These are phyloP conservation scores for Iberis pinnata DNA, from an alignment of 345 rosid species.

Conservation along the genomic window DNA sequence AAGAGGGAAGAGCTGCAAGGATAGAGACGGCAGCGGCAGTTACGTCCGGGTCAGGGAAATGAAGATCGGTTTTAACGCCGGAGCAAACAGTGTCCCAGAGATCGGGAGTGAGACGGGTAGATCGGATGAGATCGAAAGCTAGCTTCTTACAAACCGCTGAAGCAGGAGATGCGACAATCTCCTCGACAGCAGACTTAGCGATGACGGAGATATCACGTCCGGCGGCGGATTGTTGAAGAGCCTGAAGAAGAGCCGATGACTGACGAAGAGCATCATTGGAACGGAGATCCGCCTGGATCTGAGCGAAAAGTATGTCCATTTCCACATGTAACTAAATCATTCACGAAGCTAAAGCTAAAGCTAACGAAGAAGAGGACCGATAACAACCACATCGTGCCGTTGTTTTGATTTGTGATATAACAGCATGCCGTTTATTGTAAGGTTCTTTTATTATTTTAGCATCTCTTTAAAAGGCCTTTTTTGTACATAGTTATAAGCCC, in stretches of 20 bases:
- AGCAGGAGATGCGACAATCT: constrained; percentile 84
- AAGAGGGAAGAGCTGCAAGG: constrained; percentile 83
- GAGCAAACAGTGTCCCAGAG: constrained; percentile 85
- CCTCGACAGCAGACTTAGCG: constrained; percentile 91
- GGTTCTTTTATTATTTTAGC: too few relatives aligned
- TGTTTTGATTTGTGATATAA: too few relatives aligned
- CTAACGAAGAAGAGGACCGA: too few relatives aligned
- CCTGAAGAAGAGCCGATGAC: constrained; percentile 80
- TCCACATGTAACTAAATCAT: not conserved
- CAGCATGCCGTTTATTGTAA: too few relatives aligned
- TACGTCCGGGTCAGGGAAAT: constrained; percentile 92
- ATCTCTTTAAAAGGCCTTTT: too few relatives aligned
- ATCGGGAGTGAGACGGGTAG: constrained; percentile 87
- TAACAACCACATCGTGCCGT: too few relatives aligned
- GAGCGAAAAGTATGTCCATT: constrained; percentile 92
- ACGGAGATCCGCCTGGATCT: constrained; percentile 99
- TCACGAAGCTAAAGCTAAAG: too few relatives aligned
- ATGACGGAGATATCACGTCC: constrained; percentile 84
- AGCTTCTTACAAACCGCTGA: constrained; percentile 98
- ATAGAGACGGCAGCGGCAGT: constrained; percentile 83
- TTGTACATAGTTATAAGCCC: too few relatives aligned
- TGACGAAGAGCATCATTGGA: constrained; percentile 98
- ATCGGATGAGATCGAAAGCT: constrained; percentile 91
- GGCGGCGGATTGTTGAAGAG: constrained; percentile 96
- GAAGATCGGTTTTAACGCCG: constrained; percentile 77